phyloP scores from a whole-genome alignment of 192 early-diverging fungal species.

The Spizellomyces sp. region DNA sequence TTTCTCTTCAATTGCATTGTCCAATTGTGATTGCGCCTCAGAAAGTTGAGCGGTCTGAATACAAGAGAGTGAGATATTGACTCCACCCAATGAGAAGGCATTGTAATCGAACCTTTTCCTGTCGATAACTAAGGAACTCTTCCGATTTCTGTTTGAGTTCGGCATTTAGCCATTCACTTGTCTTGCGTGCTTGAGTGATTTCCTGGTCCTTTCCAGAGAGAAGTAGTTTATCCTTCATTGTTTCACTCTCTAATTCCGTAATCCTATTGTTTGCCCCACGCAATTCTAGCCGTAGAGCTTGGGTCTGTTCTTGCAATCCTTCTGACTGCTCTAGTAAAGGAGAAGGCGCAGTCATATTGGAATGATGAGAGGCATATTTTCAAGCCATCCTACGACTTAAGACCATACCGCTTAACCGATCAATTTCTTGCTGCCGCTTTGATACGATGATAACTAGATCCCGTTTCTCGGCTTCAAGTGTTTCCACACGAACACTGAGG shows the following conservation, averaged over 20 bases:
- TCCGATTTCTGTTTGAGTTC: constrained; percentile 62
- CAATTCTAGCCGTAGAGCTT: constrained; percentile 24
- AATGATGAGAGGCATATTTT: not conserved
- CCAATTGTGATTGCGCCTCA: constrained; percentile 54
- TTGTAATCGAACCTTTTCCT: constrained; percentile 49
- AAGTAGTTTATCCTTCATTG: constrained; percentile 23
- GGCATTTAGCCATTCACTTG: constrained; percentile 67
- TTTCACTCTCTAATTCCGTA: constrained; percentile 27
- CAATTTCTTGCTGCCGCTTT: constrained; percentile 24
- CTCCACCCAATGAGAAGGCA: constrained; percentile 48
- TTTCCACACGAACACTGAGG: not conserved
- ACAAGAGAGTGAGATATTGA: constrained; percentile 35
- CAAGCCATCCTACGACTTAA: not conserved
- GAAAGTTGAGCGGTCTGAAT: constrained; percentile 44
- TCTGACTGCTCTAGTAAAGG: constrained; percentile 15
- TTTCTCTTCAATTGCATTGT: constrained; percentile 52
- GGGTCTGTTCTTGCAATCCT: constrained; percentile 10
- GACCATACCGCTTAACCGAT: not conserved
- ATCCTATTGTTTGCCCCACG: constrained; percentile 17
- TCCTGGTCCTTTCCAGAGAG: constrained; percentile 54
- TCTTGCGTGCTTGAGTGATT: constrained; percentile 56
- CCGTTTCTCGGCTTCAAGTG: constrained; percentile 22
- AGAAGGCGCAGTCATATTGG: not conserved
- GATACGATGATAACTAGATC: constrained; percentile 15
- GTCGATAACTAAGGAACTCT: constrained; percentile 55